Percentiles rank a stretch among this genome's conserved stretches.
Evolutionary conservation across 768 basidiomycete genomes (phyloP).

Genomic region (Rhodotorula kratochvilovae): DNA sequence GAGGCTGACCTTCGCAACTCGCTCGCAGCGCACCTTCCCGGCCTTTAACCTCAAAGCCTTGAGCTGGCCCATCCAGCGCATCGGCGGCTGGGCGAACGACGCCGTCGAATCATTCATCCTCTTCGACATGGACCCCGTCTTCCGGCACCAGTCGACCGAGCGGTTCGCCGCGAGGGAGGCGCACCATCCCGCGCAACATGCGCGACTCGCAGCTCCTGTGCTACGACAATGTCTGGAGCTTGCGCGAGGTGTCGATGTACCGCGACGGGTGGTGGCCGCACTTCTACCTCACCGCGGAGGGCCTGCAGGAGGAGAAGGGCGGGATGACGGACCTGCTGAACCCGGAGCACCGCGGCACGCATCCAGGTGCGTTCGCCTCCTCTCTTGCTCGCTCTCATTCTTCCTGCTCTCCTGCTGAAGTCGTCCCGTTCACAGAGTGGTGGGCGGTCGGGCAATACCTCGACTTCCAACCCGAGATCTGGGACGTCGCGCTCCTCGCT

Average conservation of each 20-base stretch:
- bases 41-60: background rate
- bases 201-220: conserved; percentile 3
- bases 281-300: conserved; percentile 7
- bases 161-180: background rate
- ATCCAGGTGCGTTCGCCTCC: conserved; percentile 4
- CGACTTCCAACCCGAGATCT: conserved; percentile 15
- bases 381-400: background rate
- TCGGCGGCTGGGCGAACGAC: background rate
- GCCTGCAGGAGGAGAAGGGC: conserved; percentile 2
- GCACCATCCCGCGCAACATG: conserved; percentile 5
- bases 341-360: conserved; percentile 2
- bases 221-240: conserved; percentile 8
- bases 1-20: too few species aligned
- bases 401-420: background rate
- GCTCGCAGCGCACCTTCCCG: background rate
- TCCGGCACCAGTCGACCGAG: background rate
- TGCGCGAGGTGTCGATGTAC: background rate
- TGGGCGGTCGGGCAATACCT: conserved; percentile 16
- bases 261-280: background rate
- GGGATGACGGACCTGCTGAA: conserved; percentile 2
- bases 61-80: background rate
- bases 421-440: background rate
- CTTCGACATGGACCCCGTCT: conserved; percentile 4
- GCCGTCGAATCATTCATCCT: conserved; percentile 12
- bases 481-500: conserved; percentile 21